Evolutionary conservation across 345 rosid species (phyloP), one percentile per base, ranked within the genome.

Genomic region (Nephelium lappaceum): DNA sequence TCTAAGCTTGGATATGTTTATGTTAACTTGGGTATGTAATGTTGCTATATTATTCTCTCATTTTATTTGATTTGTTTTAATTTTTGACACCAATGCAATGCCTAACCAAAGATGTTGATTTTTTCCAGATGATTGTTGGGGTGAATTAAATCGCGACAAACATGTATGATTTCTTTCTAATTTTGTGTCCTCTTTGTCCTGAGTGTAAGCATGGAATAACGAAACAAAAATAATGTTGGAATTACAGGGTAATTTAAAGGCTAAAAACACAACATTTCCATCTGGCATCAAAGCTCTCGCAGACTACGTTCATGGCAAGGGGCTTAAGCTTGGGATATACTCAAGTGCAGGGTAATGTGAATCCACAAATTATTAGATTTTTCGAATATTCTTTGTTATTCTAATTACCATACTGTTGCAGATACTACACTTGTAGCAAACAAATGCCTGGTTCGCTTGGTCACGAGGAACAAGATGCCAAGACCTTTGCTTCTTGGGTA

Each of bases 391-490:
- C 31, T 14, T 72, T 72, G 1, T 38, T 57, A 19, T 57, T 8
- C 19, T 6, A 9, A 42, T 19, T 42, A 16, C 9, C 75, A 58
- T 47, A 19, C 18, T 73, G 31, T 72, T 73, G 47, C 86, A 95
- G 98, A 87, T 89, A 83, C 71, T 79, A 82, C 7, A 95, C 99
- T 15, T 95, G 99, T 73, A 95, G 98, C 83, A 88, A 83, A 79
- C 84, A 84, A 31, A 92, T 91, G 97, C 97, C 97, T 0, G 99
- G 99, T 47, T 95, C 98, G 67, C 89, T 95, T 78, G 95, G 95
- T 71, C 81, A 85, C 7, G 99, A 95, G 82, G 94, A 93, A 72
- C 89, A 84, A 81, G 99, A 95, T 82, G 99, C 99, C 14, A 91
- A 83, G 74, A 87, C 95, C 73, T 93, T 93, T 83, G 99, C 96